These are phyloP conservation scores for Paxillus involutus DNA, from an alignment of 768 basidiomycete genomes.

Conservation along the genomic window DNA sequence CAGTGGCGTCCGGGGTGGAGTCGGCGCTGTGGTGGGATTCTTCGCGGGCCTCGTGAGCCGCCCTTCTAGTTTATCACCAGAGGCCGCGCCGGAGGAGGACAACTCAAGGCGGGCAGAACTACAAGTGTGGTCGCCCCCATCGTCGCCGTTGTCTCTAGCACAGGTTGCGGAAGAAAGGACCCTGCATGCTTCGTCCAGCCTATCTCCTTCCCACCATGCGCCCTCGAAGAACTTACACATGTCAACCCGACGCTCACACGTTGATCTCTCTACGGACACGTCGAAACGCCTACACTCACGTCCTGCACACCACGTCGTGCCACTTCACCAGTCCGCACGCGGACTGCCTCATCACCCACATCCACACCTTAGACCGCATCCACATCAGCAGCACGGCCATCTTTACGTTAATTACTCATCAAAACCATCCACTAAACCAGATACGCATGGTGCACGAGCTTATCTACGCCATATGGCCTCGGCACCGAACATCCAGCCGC, in stretches of 20 bases:
- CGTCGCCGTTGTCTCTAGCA: slow-evolving; percentile 25
- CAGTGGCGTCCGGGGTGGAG: slow-evolving; percentile 42
- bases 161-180: slow-evolving; percentile 7
- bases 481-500: slow-evolving; percentile 42
- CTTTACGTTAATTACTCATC: slow-evolving; percentile 27
- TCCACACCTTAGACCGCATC: slow-evolving; percentile 15
- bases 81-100: slow-evolving; percentile 11
- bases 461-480: slow-evolving; percentile 79
- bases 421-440: slow-evolving; percentile 19
- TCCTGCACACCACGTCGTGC: slow-evolving; percentile 9
- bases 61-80: slow-evolving; percentile 20
- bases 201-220: slow-evolving; percentile 15
- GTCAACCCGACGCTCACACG: slow-evolving; percentile 1
- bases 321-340: slow-evolving; percentile 24
- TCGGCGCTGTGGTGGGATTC: slow-evolving; percentile 62
- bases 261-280: slow-evolving; percentile 13
- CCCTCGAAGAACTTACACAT: slow-evolving; percentile 23
- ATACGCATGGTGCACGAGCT: slow-evolving; percentile 53
- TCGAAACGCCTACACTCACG: slow-evolving; percentile 4
- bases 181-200: slow-evolving; percentile 11
- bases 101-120: not conserved
- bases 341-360: slow-evolving; percentile 22
- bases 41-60: slow-evolving; percentile 56
- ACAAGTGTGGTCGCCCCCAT: slow-evolving; percentile 20
- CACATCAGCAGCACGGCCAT: slow-evolving; percentile 18